Evolutionary conservation across 2,329 filamentous ascomycete genomes (phyloP).

Genomic region (Colletotrichum eremochloae): DNA sequence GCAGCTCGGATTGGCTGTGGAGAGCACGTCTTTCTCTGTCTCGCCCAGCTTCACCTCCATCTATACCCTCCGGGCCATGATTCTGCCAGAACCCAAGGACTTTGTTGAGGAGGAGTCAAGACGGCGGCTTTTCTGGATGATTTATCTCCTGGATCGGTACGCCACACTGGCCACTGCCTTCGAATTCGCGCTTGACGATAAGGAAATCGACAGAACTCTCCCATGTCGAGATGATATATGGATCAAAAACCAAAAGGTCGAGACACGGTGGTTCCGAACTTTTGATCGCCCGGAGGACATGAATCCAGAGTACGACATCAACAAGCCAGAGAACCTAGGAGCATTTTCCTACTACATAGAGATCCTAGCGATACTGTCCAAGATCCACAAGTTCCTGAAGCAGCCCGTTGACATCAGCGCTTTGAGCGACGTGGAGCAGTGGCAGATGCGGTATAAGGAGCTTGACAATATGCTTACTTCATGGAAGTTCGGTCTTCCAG

Average conservation of each 20-base stretch:
- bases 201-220: constrained; percentile 87
- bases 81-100: constrained; percentile 83
- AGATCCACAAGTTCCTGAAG: constrained; percentile 90
- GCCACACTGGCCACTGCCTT: constrained; percentile 93
- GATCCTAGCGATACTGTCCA: constrained; percentile 86
- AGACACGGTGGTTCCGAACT: constrained; percentile 84
- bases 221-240: constrained; percentile 91
- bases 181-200: constrained; percentile 89
- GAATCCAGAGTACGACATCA: constrained; percentile 72
- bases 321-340: constrained; percentile 84
- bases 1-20: constrained; percentile 86
- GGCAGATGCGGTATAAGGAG: constrained; percentile 89
- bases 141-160: constrained; percentile 90
- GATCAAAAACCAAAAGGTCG: constrained; percentile 84
- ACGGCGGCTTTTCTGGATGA: constrained; percentile 91
- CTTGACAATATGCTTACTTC: constrained; percentile 83
- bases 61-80: constrained; percentile 87
- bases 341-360: constrained; percentile 93
- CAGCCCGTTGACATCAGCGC: constrained; percentile 90
- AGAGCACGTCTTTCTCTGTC: constrained; percentile 82
- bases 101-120: constrained; percentile 93
- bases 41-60: constrained; percentile 87
- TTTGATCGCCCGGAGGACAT: constrained; percentile 58
- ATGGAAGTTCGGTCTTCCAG: constrained; percentile 87
- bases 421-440: constrained; percentile 86